Base-by-base conservation (phyloP, 2,329 filamentous ascomycete species). In the Neopestalotiopsis sp. region DNA sequence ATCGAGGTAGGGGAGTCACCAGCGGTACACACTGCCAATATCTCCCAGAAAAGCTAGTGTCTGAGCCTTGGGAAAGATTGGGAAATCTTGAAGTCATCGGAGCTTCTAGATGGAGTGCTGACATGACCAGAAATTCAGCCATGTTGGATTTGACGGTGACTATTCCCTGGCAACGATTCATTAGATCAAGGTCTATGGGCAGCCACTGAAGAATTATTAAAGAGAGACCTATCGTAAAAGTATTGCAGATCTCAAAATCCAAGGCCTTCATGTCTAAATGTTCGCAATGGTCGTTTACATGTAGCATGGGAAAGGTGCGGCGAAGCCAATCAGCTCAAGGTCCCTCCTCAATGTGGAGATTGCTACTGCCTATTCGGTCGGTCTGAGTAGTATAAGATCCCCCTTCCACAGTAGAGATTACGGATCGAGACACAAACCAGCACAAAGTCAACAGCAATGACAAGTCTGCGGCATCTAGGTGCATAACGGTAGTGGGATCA, bases 21-120 rank as follows among this genome's bases (percentile, higher is more conserved):
- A 57, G 84, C 79, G 70, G 1, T 68, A 72, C 28, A 81, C 65
- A 68, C 83, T 82, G 60, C 87, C 88, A 65, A 90, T 86, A 71
- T 90, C 87, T 28, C 88, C 88, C 0, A 90, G 80, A 0, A 90
- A 80, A 0, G 86, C 87, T 2, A 90, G 80, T 68, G 84, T 82
- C 0, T 84, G 84, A 1, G 86, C 84, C 64, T 77, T 79, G 1
- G 84, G 82, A 0, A 73, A 64, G 28, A 89, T 84, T 84, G 73
- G 72, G 86, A 90, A 30, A 78, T 28, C 40, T 87, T 83, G 74
- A 90, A 90, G 20, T 79, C 77, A 58, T 81, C 78, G 0, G 83
- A 81, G 9, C 75, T 73, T 90, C 87, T 7, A 90, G 80, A 70
- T 90, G 88, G 3, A 90, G 79, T 75, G 90, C 88, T 0, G 87